Evolutionary conservation across 441 rosid species (phyloP).

Genomic region (Cnidoscolus chayamansa): DNA sequence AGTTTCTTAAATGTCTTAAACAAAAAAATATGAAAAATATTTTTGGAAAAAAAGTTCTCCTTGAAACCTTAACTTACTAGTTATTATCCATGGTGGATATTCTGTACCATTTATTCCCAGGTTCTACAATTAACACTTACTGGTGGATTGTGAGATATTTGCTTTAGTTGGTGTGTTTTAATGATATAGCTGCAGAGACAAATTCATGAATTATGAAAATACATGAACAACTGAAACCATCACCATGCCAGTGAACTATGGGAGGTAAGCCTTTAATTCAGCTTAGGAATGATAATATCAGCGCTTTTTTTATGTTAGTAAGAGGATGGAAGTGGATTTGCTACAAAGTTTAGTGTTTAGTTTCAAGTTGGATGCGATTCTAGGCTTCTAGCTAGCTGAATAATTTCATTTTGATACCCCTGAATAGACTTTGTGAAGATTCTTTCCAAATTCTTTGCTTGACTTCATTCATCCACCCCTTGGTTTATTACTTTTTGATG

Average conservation of each 20-base stretch:
- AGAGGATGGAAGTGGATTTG: conserved; percentile 2
- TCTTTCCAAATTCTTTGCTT: background rate
- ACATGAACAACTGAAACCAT: background rate
- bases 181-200: background rate
- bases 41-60: too few relatives aligned
- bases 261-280: background rate
- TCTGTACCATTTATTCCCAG: conserved; percentile 1
- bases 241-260: background rate
- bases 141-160: background rate
- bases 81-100: background rate
- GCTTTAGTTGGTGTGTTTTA: background rate
- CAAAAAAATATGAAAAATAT: too few relatives aligned
- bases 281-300: background rate
- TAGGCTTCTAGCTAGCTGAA: background rate
- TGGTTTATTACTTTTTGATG: background rate
- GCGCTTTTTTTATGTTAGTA: background rate
- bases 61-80: too few relatives aligned
- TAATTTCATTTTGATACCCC: background rate
- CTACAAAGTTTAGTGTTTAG: background rate
- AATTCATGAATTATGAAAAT: background rate
- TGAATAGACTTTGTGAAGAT: background rate
- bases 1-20: too few relatives aligned
- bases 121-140: background rate
- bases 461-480: background rate
- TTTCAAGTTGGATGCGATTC: conserved; percentile 2